These are phyloP conservation scores for Nicotiana attenuata DNA, from an alignment of 257 asterid species.

Conservation along the genomic window DNA sequence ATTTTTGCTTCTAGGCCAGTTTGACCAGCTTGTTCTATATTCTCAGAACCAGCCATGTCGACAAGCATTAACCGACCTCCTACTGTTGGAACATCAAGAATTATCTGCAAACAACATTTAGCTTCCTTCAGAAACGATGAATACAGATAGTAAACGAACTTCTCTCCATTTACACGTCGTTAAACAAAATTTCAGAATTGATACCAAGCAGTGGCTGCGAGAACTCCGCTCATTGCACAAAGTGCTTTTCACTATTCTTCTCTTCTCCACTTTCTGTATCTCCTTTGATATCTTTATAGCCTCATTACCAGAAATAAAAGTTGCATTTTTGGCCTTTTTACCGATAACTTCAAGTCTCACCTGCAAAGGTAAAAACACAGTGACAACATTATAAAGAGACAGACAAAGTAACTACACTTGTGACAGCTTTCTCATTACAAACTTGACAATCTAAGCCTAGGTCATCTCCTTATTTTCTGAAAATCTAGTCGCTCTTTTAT, in stretches of 20 bases:
- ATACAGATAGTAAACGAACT: neutral
- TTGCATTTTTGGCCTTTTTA: slow-evolving; percentile 87
- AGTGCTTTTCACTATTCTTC: slow-evolving; percentile 88
- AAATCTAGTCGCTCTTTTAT: too few species aligned
- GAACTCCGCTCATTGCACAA: slow-evolving; percentile 90
- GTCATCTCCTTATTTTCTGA: too few species aligned
- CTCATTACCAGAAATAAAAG: slow-evolving; percentile 78
- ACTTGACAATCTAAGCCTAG: too few species aligned
- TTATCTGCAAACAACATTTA: slow-evolving; percentile 40
- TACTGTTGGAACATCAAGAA: slow-evolving; percentile 91
- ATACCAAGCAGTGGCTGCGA: slow-evolving; percentile 97
- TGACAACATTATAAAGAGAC: too few species aligned
- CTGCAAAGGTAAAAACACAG: slow-evolving; percentile 26
- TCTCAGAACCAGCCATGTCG: slow-evolving; percentile 99
- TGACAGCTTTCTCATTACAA: too few species aligned
- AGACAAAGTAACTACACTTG: too few species aligned
- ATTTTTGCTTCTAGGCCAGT: slow-evolving; percentile 83
- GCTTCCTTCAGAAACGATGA: neutral
- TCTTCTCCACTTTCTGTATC: slow-evolving; percentile 93
- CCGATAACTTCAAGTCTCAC: slow-evolving; percentile 90
- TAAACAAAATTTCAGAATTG: neutral
- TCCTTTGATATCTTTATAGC: slow-evolving; percentile 87
- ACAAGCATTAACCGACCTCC: slow-evolving; percentile 97
- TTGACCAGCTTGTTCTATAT: slow-evolving; percentile 97
- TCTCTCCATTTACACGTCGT: neutral